phyloP scores from a whole-genome alignment of 2,329 filamentous ascomycete genomes.

The Aspergillus texensis region DNA sequence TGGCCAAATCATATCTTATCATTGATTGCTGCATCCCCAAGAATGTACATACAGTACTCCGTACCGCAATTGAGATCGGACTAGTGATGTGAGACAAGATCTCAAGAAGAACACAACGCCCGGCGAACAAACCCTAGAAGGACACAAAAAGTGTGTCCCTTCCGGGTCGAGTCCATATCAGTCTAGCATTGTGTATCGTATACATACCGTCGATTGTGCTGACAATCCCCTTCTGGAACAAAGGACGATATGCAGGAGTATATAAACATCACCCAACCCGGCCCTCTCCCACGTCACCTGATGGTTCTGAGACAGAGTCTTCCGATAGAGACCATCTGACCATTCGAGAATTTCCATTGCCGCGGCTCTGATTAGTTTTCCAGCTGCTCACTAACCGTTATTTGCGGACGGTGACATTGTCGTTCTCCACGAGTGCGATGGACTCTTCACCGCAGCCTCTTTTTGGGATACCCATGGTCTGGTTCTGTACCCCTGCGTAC shows the following conservation, averaged over 20 bases:
- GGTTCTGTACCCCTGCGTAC: conserved; percentile 13
- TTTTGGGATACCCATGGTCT: conserved; percentile 27
- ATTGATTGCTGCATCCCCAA: background rate
- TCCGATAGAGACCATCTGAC: conserved; percentile 3
- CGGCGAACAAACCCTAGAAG: background rate
- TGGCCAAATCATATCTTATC: background rate
- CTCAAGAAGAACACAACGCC: background rate
- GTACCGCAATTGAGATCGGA: background rate
- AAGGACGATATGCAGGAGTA: background rate
- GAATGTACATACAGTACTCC: background rate
- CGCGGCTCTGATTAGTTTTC: conserved; percentile 9
- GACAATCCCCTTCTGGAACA: background rate
- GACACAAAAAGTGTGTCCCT: background rate
- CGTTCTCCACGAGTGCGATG: conserved; percentile 18
- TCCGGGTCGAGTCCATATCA: background rate
- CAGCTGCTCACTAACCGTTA: conserved; percentile 9
- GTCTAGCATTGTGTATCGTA: background rate
- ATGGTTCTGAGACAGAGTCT: background rate
- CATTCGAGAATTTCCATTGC: conserved; percentile 6
- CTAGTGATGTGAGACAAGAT: background rate
- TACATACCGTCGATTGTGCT: background rate
- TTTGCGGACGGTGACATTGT: conserved; percentile 16
- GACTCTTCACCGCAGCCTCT: conserved; percentile 38
- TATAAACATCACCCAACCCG: background rate
- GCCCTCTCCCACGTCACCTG: background rate